Evolutionary conservation across 331 rosid species (phyloP).

Genomic region (Rhamnella rubrinervis): DNA sequence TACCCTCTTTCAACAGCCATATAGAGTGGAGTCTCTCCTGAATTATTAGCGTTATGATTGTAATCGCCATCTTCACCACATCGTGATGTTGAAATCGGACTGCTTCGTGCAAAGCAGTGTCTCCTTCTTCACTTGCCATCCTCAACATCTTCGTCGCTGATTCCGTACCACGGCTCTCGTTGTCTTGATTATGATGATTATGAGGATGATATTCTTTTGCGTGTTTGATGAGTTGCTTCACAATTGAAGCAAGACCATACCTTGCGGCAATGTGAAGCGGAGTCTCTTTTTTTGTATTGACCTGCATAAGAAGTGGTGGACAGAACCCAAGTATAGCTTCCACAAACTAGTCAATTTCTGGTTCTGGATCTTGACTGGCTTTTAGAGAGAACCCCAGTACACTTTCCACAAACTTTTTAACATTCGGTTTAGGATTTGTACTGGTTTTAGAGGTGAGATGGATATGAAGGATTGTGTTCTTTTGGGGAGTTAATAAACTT

Average conservation of each 20-base stretch:
- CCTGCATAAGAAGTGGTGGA: background rate
- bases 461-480: conserved; percentile 15
- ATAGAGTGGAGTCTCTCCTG: conserved; percentile 8
- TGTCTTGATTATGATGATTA: background rate
- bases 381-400: no score
- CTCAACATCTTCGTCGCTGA: conserved; percentile 5
- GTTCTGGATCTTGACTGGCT: background rate
- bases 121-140: background rate
- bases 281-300: conserved; percentile 13
- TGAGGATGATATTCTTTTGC: background rate
- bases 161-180: background rate
- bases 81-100: conserved; percentile 1
- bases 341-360: background rate
- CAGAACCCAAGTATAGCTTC: background rate
- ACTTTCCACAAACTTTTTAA: no score
- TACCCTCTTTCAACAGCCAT: conserved; percentile 4
- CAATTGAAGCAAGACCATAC: background rate
- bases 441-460: background rate
- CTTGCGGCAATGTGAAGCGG: background rate
- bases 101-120: conserved; percentile 16
- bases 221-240: background rate
- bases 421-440: no score
- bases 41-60: background rate
- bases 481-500: conserved; percentile 5
- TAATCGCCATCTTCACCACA: conserved; percentile 11